Evolutionary conservation across 768 basidiomycete species (phyloP).

Genomic region (Auricularia sp.): DNA sequence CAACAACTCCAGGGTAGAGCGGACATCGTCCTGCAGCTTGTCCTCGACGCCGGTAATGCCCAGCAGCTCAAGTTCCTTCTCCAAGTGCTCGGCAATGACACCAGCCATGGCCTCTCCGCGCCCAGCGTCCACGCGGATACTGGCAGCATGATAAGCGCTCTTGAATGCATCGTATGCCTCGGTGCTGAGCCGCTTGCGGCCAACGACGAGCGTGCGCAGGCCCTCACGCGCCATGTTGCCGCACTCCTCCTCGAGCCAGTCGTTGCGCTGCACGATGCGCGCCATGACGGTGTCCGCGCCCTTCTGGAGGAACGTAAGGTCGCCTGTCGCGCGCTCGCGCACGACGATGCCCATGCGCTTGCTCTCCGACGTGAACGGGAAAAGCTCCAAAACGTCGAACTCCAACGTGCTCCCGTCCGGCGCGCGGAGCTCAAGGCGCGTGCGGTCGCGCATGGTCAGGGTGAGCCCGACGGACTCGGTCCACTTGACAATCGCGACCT

Average conservation of each 20-base stretch:
- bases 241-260: conserved; percentile 98
- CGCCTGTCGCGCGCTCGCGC: conserved; percentile 57
- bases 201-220: conserved; percentile 87
- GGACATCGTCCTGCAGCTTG: conserved; percentile 95
- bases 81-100: conserved; percentile 69
- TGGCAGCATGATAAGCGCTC: conserved; percentile 61
- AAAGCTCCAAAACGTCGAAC: conserved; percentile 87
- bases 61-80: conserved; percentile 82
- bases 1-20: conserved; percentile 81
- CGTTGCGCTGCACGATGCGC: conserved; percentile 88
- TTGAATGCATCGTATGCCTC: conserved; percentile 71
- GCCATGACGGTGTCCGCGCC: conserved; percentile 99
- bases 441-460: conserved; percentile 81
- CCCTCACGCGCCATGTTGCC: conserved; percentile 98
- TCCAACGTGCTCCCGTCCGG: conserved; percentile 52
- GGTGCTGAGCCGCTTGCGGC: conserved; percentile 60
- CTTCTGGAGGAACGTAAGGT: conserved; percentile 88
- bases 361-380: conserved; percentile 97
- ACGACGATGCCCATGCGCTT: conserved; percentile 99
- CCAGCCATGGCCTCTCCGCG: conserved; percentile 71
- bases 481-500: conserved; percentile 97
- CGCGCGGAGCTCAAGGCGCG: conserved; percentile 74
- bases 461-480: conserved; percentile 91
- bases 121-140: conserved; percentile 57
- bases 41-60: conserved; percentile 99